These are phyloP conservation scores for Paradendryphiella salina DNA, from an alignment of 2,329 filamentous ascomycete species.

Conservation along the genomic window DNA sequence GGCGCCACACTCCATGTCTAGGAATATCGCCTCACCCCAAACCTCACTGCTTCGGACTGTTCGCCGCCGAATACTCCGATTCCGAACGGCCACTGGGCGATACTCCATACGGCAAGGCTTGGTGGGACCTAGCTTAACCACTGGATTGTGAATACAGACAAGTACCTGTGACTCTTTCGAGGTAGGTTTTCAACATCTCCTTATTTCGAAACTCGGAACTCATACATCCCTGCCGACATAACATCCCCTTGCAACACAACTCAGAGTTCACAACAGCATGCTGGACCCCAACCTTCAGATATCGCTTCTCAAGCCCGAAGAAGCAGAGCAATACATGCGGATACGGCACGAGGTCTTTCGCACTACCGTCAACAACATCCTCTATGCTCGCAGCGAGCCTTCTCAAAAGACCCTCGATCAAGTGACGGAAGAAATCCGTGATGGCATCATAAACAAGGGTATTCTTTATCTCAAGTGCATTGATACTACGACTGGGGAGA, in stretches of 20 bases:
- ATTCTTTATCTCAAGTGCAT: slow-evolving; percentile 38
- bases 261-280: slow-evolving; percentile 12
- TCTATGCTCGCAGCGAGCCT: slow-evolving; percentile 37
- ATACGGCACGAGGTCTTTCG: slow-evolving; percentile 41
- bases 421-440: slow-evolving; percentile 27
- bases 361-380: slow-evolving; percentile 39
- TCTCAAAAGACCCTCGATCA: slow-evolving; percentile 30
- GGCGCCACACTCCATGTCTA: background rate
- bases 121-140: background rate
- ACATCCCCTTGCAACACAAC: no score
- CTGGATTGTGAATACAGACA: no score
- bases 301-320: slow-evolving; percentile 32
- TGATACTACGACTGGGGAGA: slow-evolving; percentile 30
- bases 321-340: slow-evolving; percentile 37
- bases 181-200: no score
- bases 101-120: slow-evolving; percentile 2
- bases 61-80: slow-evolving; percentile 5
- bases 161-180: no score
- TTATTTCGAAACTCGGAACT: no score
- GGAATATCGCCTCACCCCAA: background rate
- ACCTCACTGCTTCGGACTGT: background rate
- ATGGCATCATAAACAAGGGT: slow-evolving; percentile 31
- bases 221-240: no score
- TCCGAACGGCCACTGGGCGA: slow-evolving; percentile 7
- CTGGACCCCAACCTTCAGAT: slow-evolving; percentile 31